phyloP scores from a whole-genome alignment of 1,284 basidiomycete genomes.

The Microbotryum lychnidis-dioicae region DNA sequence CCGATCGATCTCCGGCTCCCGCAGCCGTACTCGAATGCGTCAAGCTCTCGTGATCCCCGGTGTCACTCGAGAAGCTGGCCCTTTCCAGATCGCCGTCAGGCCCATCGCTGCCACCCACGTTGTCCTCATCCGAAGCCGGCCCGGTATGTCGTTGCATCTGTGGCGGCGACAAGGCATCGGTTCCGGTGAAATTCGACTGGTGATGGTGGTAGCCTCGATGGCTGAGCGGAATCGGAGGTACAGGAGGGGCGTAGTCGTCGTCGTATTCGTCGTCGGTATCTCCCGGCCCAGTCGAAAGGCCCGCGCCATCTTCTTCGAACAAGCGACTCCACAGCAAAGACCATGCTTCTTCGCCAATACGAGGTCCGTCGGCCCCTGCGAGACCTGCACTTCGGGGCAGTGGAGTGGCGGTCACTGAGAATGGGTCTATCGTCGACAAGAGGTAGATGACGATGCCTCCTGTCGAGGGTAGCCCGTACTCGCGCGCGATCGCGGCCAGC shows the following conservation, averaged over 20 bases:
- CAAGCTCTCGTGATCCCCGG: conserved; percentile 2
- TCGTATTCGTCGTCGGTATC: conserved; percentile 13
- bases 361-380: conserved; percentile 57
- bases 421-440: conserved; percentile 40
- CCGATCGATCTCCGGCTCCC: not conserved
- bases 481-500: conserved; percentile 48
- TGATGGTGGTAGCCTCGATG: conserved; percentile 3
- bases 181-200: not conserved
- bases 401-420: conserved; percentile 11
- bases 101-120: not conserved
- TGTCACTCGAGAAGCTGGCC: conserved; percentile 20
- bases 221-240: conserved; percentile 44
- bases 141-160: not conserved
- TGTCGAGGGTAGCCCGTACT: conserved; percentile 73
- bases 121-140: conserved; percentile 1
- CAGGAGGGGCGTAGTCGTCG: conserved; percentile 45
- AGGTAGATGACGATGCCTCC: conserved; percentile 68
- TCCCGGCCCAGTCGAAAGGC: conserved; percentile 50
- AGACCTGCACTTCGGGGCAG: conserved; percentile 23
- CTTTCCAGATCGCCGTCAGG: conserved; percentile 13
- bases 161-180: not conserved
- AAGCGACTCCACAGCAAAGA: conserved; percentile 66
- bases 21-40: conserved; percentile 5
- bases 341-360: conserved; percentile 75
- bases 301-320: conserved; percentile 56